A percentile compares a stretch with the other conserved stretches of the same genome.
Evolutionary conservation across 1,284 basidiomycete genomes (phyloP).

Genomic region (Apiotrichum veenhuisii): DNA sequence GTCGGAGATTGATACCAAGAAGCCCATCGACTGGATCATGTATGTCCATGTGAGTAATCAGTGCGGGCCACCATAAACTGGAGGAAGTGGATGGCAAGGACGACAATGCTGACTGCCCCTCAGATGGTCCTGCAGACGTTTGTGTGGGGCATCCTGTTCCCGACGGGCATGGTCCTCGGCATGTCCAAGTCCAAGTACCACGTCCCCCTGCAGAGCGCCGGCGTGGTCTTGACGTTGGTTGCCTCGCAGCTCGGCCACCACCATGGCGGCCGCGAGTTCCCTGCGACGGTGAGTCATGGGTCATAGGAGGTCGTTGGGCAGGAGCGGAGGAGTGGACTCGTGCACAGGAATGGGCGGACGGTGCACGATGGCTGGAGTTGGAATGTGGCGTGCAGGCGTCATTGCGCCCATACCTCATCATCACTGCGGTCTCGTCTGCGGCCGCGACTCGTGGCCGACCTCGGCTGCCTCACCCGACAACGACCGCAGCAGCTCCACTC

Average conservation of each 20-base stretch:
- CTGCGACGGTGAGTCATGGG: constrained; percentile 53
- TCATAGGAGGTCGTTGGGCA: no score
- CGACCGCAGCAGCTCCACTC: no score
- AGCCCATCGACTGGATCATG: constrained; percentile 70
- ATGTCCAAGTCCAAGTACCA: constrained; percentile 72
- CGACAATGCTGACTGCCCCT: background rate
- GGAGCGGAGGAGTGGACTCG: no score
- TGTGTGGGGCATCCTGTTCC: constrained; percentile 79
- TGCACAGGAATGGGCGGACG: no score
- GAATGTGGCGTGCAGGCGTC: no score
- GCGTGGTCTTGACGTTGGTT: constrained; percentile 64
- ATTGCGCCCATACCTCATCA: no score
- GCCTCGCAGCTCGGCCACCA: constrained; percentile 74
- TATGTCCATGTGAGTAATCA: constrained; percentile 67
- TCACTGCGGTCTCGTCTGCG: no score
- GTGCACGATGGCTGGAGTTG: no score
- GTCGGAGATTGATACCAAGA: constrained; percentile 61
- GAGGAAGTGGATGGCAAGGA: no score
- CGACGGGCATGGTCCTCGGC: constrained; percentile 81
- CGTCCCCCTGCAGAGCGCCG: constrained; percentile 72
- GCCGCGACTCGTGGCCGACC: no score
- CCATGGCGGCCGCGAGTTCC: constrained; percentile 72
- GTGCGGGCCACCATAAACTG: no score
- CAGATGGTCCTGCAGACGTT: constrained; percentile 65
- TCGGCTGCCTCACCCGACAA: no score